Conservation (phyloP, 202 grass and related monocot genomes). For the Carex sylvatica region DNA sequence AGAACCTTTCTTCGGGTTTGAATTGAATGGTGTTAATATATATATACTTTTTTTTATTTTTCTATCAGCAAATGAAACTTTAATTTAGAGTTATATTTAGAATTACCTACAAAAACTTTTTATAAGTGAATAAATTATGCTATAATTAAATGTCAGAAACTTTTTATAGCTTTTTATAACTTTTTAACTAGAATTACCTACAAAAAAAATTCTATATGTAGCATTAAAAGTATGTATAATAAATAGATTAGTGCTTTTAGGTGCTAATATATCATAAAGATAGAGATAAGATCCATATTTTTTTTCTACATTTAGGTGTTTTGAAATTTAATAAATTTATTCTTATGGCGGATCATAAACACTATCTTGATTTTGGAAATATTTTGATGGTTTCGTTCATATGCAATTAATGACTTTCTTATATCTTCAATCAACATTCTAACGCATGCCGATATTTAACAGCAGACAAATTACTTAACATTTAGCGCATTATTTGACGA, state of each 20-base stretch:
- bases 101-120: not conserved
- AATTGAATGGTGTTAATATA: not conserved
- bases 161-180: not conserved
- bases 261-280: not conserved
- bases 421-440: not conserved
- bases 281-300: not conserved
- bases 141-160: not conserved
- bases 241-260: not conserved
- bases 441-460: not conserved
- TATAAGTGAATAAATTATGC: not conserved
- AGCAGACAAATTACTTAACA: not conserved
- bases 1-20: not conserved
- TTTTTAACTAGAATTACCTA: not conserved
- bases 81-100: not conserved
- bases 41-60: not conserved
- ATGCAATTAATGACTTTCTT: not conserved
- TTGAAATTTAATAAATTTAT: slow-evolving; percentile 7
- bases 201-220: not conserved
- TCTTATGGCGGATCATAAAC: not conserved
- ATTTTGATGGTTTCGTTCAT: not conserved
- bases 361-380: not conserved
- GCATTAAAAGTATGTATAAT: not conserved
- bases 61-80: not conserved
- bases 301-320: not conserved
- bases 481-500: not conserved